These are phyloP conservation scores for Diaporthe vexans DNA, from an alignment of 2,329 filamentous ascomycete species.

Conservation along the genomic window DNA sequence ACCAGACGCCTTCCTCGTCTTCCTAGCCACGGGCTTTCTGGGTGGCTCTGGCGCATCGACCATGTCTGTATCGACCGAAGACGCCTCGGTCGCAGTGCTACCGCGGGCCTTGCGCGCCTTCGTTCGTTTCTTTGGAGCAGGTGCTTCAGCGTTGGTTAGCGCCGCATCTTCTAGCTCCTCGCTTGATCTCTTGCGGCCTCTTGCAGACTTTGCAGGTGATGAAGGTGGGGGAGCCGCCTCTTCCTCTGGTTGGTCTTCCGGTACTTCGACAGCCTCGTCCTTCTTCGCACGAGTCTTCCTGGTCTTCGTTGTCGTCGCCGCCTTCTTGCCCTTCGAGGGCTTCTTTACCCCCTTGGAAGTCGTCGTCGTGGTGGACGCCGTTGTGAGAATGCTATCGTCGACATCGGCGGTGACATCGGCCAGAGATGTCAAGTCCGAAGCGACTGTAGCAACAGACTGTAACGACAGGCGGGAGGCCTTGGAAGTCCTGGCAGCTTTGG, in stretches of 20 bases:
- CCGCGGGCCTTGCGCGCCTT: constrained; percentile 62
- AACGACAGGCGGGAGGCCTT: constrained; percentile 77
- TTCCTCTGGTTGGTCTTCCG: constrained; percentile 52
- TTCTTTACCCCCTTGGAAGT: constrained; percentile 61
- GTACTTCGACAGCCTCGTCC: constrained; percentile 65
- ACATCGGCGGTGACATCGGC: constrained; percentile 63
- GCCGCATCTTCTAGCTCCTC: constrained; percentile 68
- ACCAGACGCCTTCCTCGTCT: constrained; percentile 58
- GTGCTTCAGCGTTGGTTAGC: constrained; percentile 59
- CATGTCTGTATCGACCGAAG: constrained; percentile 58
- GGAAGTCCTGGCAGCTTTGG: constrained; percentile 71
- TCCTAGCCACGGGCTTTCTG: constrained; percentile 53
- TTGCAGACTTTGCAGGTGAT: constrained; percentile 57
- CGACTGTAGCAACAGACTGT: constrained; percentile 67
- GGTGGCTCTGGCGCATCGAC: constrained; percentile 51
- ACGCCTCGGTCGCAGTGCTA: constrained; percentile 60
- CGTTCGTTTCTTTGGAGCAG: constrained; percentile 71
- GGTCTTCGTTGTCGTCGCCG: constrained; percentile 60
- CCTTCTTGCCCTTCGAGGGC: constrained; percentile 68
- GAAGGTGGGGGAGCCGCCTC: constrained; percentile 50
- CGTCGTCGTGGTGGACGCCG: constrained; percentile 67
- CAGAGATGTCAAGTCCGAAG: constrained; percentile 64
- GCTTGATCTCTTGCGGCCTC: constrained; percentile 75
- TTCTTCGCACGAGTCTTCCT: constrained; percentile 66
- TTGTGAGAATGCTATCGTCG: constrained; percentile 74